Base-by-base conservation (phyloP, 2,329 filamentous ascomycete genomes). In the Botrytis tulipae region DNA sequence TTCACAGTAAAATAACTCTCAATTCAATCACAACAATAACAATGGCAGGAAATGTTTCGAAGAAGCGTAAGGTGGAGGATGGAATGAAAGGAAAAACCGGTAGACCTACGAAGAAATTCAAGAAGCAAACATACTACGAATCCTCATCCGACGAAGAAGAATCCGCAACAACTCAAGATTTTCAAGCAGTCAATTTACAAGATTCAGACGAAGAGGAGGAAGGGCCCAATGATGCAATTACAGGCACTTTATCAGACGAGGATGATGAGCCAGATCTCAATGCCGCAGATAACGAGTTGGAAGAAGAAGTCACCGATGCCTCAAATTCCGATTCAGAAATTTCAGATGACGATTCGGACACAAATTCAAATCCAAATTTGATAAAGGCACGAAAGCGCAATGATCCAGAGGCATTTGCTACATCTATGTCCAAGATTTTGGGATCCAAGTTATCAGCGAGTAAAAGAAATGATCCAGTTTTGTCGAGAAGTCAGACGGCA, bases 391-490 rank as follows among this genome's bases (percentile, higher is more conserved):
- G 91, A 22, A 98, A 98, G 84, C 92, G 95, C 80, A 97, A 97
- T 83, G 95, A 99, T 82, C 95, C 96, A 4, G 86, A 88, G 76
- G 94, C 93, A 70, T 98, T 99, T 82, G 93, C 95, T 37, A 97
- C 92, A 1, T 97, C 94, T 69, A 94, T 99, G 79, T 92, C 93
- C 78, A 97, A 96, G 83, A 98, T 99, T 81, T 87, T 99, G 62
- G 91, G 90, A 73, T 95, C 94, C 68, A 98, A 98, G 84, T 87
- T 98, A 16, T 92, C 94, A 2, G 90, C 89, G 12, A 88, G 92
- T 46, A 94, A 94, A 81, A 92, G 95, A 37, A 87, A 91, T 72
- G 96, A 99, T 81, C 96, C 96, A 0, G 93, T 99, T n/a, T 87
- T 99, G 5, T 91, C 95, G 9, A 92, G 96, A 79, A 95, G 92